Conservation (phyloP, 306 rosid genomes). For the Lotus japonicus region DNA sequence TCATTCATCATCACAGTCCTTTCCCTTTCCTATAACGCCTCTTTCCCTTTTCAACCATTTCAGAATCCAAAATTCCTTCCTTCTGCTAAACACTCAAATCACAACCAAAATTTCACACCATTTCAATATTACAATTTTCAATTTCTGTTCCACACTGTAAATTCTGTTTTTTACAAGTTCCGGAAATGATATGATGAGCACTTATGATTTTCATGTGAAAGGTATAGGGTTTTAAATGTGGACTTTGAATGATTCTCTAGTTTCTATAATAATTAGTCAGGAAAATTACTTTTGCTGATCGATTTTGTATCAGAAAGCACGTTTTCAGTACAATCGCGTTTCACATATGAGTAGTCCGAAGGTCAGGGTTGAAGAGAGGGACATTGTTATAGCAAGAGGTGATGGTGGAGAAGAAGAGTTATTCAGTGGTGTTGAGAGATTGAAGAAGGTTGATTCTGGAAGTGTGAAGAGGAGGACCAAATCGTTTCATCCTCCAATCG, state of each 20-base stretch:
- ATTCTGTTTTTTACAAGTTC: too few relatives aligned
- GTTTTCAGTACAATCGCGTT: neutral
- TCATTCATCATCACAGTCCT: neutral
- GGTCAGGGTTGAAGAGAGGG: neutral
- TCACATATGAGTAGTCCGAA: constrained; percentile 29
- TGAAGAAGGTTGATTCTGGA: neutral
- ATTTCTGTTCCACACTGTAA: too few relatives aligned
- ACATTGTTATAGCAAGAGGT: constrained; percentile 27
- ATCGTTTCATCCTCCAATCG: constrained; percentile 60
- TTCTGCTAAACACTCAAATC: neutral
- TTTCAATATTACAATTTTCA: too few relatives aligned
- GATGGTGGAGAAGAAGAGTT: constrained; percentile 24
- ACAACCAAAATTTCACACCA: too few relatives aligned
- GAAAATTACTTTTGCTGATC: neutral
- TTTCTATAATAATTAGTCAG: neutral
- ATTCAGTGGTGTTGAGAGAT: constrained; percentile 16
- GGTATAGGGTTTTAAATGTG: neutral
- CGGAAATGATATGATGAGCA: neutral
- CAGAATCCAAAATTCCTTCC: neutral
- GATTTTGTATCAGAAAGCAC: neutral
- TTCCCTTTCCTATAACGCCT: neutral
- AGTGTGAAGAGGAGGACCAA: constrained; percentile 29
- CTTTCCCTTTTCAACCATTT: neutral
- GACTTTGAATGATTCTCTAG: neutral
- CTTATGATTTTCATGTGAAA: neutral